phyloP scores from a whole-genome alignment of 805 yeast species.

The Candida ipomoeae region DNA sequence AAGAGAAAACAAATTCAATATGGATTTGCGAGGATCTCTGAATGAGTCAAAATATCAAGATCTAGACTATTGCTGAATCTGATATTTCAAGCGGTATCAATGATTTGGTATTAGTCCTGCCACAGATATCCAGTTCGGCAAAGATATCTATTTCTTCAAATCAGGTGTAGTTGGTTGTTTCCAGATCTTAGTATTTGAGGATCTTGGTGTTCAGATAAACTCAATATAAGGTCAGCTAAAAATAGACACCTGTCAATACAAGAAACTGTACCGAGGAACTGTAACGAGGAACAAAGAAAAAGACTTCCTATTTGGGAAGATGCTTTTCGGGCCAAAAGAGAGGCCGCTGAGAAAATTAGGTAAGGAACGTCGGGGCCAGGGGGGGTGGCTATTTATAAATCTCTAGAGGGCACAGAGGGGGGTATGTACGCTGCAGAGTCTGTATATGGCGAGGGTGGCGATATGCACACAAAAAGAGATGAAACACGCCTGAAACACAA shows the following conservation, averaged over 20 bases:
- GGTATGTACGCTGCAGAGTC: neutral
- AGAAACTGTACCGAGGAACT: neutral
- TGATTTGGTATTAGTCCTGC: no score
- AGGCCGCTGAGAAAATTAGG: neutral
- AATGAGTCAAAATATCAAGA: no score
- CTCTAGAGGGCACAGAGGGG: neutral
- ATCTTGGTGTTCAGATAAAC: neutral
- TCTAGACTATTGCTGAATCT: no score
- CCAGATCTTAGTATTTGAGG: no score
- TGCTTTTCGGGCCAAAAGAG: neutral
- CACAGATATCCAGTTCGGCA: no score
- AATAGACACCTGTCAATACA: neutral
- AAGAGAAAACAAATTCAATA: neutral
- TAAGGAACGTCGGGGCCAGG: constrained; percentile 4
- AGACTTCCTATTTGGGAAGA: neutral
- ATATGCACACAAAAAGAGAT: constrained; percentile 2
- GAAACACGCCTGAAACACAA: constrained; percentile 3
- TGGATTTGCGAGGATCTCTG: no score
- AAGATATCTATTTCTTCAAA: neutral
- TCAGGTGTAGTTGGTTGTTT: no score
- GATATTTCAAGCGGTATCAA: no score
- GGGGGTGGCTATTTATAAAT: constrained; percentile 1
- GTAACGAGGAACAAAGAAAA: neutral
- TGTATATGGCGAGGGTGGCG: neutral
- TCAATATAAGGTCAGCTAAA: neutral